These are phyloP conservation scores for Mycena citricolor DNA, from an alignment of 1,284 basidiomycete genomes.

Conservation along the genomic window DNA sequence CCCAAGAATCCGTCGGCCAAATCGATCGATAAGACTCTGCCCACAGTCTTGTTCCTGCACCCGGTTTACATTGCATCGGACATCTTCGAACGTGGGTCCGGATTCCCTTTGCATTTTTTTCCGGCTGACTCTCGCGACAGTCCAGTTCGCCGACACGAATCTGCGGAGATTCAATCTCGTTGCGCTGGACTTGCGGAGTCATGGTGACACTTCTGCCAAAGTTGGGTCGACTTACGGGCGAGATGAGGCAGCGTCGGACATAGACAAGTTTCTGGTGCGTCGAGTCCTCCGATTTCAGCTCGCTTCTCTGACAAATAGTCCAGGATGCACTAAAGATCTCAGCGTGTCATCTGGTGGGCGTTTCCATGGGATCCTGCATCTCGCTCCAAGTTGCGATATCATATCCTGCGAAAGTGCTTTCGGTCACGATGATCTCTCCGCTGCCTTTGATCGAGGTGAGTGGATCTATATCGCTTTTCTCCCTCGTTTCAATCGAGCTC, in stretches of 20 bases:
- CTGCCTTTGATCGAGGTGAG: slow-evolving; percentile 33
- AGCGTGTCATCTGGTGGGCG: slow-evolving; percentile 35
- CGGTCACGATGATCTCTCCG: slow-evolving; percentile 35
- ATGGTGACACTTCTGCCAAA: slow-evolving; percentile 31
- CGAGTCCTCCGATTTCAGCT: neutral
- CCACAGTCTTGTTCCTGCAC: slow-evolving; percentile 39
- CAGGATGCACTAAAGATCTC: slow-evolving; percentile 36
- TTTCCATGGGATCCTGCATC: slow-evolving; percentile 37
- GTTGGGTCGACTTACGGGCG: slow-evolving; percentile 28
- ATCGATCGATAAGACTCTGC: slow-evolving; percentile 33
- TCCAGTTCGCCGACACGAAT: slow-evolving; percentile 33
- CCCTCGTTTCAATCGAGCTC: neutral
- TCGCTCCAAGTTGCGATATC: slow-evolving; percentile 32
- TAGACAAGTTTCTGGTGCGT: slow-evolving; percentile 36
- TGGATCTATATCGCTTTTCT: neutral
- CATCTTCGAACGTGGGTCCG: slow-evolving; percentile 35
- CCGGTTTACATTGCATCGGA: slow-evolving; percentile 34
- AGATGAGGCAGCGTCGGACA: slow-evolving; percentile 34
- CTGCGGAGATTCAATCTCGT: slow-evolving; percentile 39
- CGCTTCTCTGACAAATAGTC: neutral
- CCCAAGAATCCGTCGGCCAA: slow-evolving; percentile 32
- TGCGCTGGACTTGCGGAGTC: slow-evolving; percentile 32
- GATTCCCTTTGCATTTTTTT: neutral
- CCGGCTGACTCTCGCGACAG: slow-evolving; percentile 21
- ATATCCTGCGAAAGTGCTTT: slow-evolving; percentile 34